phyloP scores from a whole-genome alignment of 2,329 filamentous ascomycete species.

The Seiridium unicorne region DNA sequence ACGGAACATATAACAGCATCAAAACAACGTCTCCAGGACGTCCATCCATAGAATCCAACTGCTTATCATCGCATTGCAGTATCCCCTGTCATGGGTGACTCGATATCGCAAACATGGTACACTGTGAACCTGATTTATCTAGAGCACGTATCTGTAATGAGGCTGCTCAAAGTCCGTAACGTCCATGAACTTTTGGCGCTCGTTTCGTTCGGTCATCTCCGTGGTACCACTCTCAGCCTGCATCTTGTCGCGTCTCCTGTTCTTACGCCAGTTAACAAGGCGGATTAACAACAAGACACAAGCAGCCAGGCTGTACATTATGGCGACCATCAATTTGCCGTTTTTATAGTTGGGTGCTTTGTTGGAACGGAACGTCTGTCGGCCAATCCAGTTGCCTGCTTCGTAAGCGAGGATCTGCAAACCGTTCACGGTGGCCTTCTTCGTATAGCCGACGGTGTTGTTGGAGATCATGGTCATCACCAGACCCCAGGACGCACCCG shows the following conservation, averaged over 20 bases:
- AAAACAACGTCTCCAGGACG: no score
- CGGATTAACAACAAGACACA: not conserved
- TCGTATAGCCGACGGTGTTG: slow-evolving; percentile 1
- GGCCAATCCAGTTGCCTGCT: slow-evolving; percentile 1
- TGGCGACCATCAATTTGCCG: slow-evolving; percentile 2
- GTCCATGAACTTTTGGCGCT: not conserved
- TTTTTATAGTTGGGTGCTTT: not conserved
- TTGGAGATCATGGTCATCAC: slow-evolving; percentile 4
- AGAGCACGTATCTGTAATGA: not conserved
- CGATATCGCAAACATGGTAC: no score
- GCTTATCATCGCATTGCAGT: no score
- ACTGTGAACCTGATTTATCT: not conserved
- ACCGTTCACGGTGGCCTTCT: slow-evolving; percentile 1
- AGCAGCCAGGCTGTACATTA: slow-evolving; percentile 5
- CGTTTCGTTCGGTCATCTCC: not conserved
- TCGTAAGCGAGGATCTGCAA: slow-evolving; percentile 1
- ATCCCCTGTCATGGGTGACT: no score
- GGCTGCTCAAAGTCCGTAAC: slow-evolving; percentile 1
- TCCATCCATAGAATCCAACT: no score
- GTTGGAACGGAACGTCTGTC: not conserved
- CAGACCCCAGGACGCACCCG: not conserved
- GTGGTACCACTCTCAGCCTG: not conserved
- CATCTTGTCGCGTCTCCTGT: not conserved
- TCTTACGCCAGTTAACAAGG: not conserved
- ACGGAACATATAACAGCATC: no score